Percentiles rank a stretch among this genome's conserved stretches.
Evolutionary conservation across 1,284 basidiomycete species (phyloP).

Genomic region (Pseudozyma pruni): DNA sequence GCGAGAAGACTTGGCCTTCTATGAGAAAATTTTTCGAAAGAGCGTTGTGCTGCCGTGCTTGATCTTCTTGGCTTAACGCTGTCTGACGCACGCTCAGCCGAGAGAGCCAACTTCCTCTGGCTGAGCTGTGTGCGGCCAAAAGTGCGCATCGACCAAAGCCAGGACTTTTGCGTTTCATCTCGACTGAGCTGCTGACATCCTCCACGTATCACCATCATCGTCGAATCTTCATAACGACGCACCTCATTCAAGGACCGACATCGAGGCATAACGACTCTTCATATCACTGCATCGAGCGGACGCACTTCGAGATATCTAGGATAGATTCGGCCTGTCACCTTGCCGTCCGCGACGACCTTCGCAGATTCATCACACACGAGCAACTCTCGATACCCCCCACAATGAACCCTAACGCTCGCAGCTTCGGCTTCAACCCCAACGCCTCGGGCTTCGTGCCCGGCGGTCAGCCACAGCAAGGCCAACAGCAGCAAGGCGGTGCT

Average conservation of each 20-base stretch:
- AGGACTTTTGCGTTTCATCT: neutral
- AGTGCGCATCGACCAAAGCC: slow-evolving; percentile 3
- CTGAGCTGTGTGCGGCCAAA: neutral
- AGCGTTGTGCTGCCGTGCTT: slow-evolving; percentile 4
- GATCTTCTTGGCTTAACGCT: neutral
- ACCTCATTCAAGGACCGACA: neutral
- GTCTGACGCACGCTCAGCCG: slow-evolving; percentile 18
- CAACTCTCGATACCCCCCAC: too few relatives aligned
- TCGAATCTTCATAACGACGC: neutral
- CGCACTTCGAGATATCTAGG: too few relatives aligned
- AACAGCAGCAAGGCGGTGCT: slow-evolving; percentile 42
- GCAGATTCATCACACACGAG: too few relatives aligned
- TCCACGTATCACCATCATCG: slow-evolving; percentile 2
- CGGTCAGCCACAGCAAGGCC: slow-evolving; percentile 41
- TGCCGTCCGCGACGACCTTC: too few relatives aligned
- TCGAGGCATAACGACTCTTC: neutral
- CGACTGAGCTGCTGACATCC: neutral
- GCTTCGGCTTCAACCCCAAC: slow-evolving; percentile 66
- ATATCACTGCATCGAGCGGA: neutral
- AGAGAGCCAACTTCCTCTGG: slow-evolving; percentile 8
- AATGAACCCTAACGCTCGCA: slow-evolving; percentile 68
- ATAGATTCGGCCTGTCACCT: too few relatives aligned
- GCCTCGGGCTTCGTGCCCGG: slow-evolving; percentile 64
- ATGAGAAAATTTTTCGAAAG: slow-evolving; percentile 23
- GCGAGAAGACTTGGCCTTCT: slow-evolving; percentile 2